Conservation (phyloP, 1,139 yeast genomes). For the Ashbya aceris region DNA sequence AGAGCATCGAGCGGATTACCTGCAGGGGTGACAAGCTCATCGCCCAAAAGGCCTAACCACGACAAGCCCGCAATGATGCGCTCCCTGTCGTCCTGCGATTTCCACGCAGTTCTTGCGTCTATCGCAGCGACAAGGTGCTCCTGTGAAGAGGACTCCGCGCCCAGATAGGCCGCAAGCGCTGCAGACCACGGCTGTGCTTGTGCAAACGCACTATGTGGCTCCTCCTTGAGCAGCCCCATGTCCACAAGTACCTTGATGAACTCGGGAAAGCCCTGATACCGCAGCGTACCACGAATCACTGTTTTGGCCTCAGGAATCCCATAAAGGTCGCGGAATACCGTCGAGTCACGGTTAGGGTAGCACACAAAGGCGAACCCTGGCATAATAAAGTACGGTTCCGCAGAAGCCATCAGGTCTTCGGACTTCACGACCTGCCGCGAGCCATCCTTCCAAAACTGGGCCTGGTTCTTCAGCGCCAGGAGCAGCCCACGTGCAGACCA, state of each 20-base stretch:
- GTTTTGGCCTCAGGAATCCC: constrained; percentile 96
- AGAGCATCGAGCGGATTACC: constrained; percentile 92
- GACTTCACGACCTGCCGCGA: constrained; percentile 69
- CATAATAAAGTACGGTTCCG: constrained; percentile 89
- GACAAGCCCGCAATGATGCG: constrained; percentile 81
- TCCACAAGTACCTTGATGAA: constrained; percentile 92
- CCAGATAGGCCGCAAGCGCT: constrained; percentile 68
- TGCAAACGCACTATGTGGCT: constrained; percentile 49
- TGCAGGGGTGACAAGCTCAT: constrained; percentile 67
- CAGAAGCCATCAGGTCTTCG: constrained; percentile 90
- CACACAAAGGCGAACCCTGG: constrained; percentile 94
- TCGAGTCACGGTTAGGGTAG: constrained; percentile 97
- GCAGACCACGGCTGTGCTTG: constrained; percentile 74
- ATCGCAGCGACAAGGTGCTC: constrained; percentile 68
- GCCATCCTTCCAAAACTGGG: constrained; percentile 83
- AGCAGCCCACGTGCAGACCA: constrained; percentile 99
- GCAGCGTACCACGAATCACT: constrained; percentile 90
- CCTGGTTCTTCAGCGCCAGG: constrained; percentile 88
- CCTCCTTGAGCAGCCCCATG: constrained; percentile 83
- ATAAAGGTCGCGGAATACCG: constrained; percentile 85
- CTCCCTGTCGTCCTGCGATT: constrained; percentile 70
- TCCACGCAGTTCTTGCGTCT: constrained; percentile 69
- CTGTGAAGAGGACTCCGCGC: constrained; percentile 61
- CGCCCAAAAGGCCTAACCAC: constrained; percentile 91
- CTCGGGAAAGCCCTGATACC: constrained; percentile 98